Evolutionary conservation across 495 filamentous ascomycete species (phyloP).

Genomic region (Penicillium desertorum): DNA sequence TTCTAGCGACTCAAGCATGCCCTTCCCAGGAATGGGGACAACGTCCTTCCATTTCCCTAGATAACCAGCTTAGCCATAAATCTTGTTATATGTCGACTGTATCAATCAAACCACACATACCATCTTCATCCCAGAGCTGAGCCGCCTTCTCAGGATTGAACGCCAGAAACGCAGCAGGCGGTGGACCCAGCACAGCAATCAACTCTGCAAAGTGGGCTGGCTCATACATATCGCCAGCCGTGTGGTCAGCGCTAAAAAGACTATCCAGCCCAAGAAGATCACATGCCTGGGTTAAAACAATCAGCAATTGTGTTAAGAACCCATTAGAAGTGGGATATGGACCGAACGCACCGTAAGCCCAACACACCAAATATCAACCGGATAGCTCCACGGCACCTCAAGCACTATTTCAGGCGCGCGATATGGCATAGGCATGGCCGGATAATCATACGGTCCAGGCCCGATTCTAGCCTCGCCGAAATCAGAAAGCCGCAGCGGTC

Average conservation of each 20-base stretch:
- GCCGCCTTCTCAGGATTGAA: conserved; percentile 25
- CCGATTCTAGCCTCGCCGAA: conserved; percentile 38
- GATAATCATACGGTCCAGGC: conserved; percentile 23
- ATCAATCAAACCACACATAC: conserved; percentile 15
- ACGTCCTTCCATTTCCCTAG: conserved; percentile 27
- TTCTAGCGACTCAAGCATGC: conserved; percentile 29
- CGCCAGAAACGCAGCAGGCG: conserved; percentile 37
- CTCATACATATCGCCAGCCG: conserved; percentile 36
- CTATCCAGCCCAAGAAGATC: conserved; percentile 43
- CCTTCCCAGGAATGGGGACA: conserved; percentile 27
- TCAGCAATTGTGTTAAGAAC: background rate
- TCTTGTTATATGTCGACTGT: background rate
- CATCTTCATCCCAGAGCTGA: conserved; percentile 29
- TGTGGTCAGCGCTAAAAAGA: conserved; percentile 40
- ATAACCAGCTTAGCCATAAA: background rate
- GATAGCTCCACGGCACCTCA: conserved; percentile 43
- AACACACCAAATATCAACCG: conserved; percentile 52
- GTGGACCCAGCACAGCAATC: conserved; percentile 44
- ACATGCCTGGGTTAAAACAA: conserved; percentile 37
- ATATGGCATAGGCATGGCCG: conserved; percentile 43
- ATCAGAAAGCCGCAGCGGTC: conserved; percentile 14
- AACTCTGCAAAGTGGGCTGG: conserved; percentile 44
- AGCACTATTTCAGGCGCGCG: conserved; percentile 39
- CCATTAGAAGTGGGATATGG: background rate
- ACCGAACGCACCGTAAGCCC: conserved; percentile 42